Evolutionary conservation across 176 grass and related monocot genomes (phyloP).

Genomic region (Oryza meyeriana): DNA sequence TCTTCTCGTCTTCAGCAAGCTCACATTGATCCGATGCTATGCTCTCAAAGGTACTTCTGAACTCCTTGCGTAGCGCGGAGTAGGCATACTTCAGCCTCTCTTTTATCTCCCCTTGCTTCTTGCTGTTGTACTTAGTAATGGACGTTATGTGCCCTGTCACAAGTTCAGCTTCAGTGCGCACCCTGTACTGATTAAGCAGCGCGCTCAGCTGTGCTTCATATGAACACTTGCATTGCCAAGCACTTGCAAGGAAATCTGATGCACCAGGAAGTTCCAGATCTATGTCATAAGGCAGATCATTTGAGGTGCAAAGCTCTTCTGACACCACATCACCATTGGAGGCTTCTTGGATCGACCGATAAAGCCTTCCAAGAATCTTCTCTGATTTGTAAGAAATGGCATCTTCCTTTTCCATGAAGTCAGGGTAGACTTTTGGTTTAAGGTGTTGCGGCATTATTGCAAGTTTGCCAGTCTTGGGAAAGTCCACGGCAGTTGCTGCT

Average conservation of each 20-base stretch:
- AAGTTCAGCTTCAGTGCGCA: conserved; percentile 74
- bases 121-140: conserved; percentile 57
- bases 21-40: conserved; percentile 29
- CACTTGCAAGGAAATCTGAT: conserved; percentile 51
- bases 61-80: conserved; percentile 55
- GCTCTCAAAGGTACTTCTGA: conserved; percentile 52
- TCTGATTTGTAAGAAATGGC: conserved; percentile 67
- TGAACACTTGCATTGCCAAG: conserved; percentile 57
- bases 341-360: conserved; percentile 42
- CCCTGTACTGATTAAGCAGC: conserved; percentile 59
- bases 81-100: conserved; percentile 80
- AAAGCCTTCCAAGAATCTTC: conserved; percentile 71
- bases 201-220: conserved; percentile 63
- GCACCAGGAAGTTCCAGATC: conserved; percentile 76
- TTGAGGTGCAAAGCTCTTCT: conserved; percentile 36
- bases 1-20: conserved; percentile 52
- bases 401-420: conserved; percentile 91
- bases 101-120: conserved; percentile 72
- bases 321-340: conserved; percentile 26
- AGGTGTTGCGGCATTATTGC: conserved; percentile 61
- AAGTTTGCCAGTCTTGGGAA: conserved; percentile 87
- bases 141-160: conserved; percentile 83
- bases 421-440: conserved; percentile 82
- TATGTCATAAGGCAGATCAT: conserved; percentile 66
- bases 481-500: conserved; percentile 87